Evolutionary conservation across 2,329 filamentous ascomycete species (phyloP).

Genomic region (Blumeria hordei): DNA sequence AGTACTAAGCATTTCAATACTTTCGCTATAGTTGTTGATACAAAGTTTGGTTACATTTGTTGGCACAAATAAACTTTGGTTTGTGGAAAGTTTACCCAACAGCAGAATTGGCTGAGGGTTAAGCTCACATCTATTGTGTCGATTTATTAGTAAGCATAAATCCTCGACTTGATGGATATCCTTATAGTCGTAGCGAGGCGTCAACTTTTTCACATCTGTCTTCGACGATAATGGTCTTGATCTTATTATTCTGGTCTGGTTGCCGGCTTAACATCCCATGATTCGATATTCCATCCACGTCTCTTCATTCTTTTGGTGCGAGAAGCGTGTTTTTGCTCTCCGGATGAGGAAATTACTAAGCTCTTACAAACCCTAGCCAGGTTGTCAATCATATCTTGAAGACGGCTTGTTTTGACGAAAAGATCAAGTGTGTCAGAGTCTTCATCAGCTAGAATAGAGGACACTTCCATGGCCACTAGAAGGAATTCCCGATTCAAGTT

Average conservation of each 20-base stretch:
- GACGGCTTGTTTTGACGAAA: conserved; percentile 38
- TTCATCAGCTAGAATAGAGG: conserved; percentile 47
- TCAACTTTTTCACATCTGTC: too few species aligned
- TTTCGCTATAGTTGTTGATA: too few species aligned
- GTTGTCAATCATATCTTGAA: conserved; percentile 51
- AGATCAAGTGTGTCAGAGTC: conserved; percentile 39
- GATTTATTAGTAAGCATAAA: too few species aligned
- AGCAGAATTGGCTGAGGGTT: too few species aligned
- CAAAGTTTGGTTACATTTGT: too few species aligned
- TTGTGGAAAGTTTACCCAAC: too few species aligned
- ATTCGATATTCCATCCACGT: conserved; percentile 35
- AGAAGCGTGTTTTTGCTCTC: conserved; percentile 21
- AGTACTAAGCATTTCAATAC: too few species aligned
- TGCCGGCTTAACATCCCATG: conserved; percentile 23
- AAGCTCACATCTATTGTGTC: too few species aligned
- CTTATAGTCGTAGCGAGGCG: too few species aligned
- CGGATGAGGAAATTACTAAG: conserved; percentile 23
- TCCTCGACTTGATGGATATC: too few species aligned
- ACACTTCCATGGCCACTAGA: conserved; percentile 69
- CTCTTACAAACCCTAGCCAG: conserved; percentile 29
- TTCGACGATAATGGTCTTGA: too few species aligned
- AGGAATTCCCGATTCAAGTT: conserved; percentile 52
- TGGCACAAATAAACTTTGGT: too few species aligned
- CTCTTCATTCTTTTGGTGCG: conserved; percentile 35
- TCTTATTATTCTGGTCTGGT: neutral